Base-by-base conservation (phyloP, 768 basidiomycete genomes). In the Tylopilus balloui region DNA sequence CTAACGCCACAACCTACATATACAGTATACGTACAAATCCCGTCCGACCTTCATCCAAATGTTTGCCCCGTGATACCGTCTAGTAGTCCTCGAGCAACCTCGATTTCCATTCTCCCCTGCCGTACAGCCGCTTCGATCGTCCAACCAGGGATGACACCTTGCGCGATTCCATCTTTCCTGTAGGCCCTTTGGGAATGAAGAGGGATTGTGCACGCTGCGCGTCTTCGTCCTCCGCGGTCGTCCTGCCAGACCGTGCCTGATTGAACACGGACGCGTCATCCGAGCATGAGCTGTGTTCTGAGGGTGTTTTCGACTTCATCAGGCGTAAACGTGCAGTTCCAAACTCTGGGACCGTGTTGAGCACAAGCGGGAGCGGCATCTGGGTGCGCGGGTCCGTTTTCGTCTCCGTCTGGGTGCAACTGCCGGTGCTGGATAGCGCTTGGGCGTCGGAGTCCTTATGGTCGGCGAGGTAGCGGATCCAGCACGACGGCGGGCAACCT, bases 101-200 rank as follows among this genome's bases (percentile, higher is more conserved):
- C 29, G 50, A 51, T 36, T 50, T 50, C 57, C 54, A 37, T 27
- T 39, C 49, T 12, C 52, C 44, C 19, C 35, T 42, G 11, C 48
- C 47, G 15, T 49, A 45, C 31, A 45, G 19, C 44, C 58, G 27
- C 20, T 36, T 53, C 34, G 14, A 39, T 21, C 32, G 39, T 20
- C 29, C 14, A 25, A 14, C 17, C 19, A 19, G 20, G 8, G 39
- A 8, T 4, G 34, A 24, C 7, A 17, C 15, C 6, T 38, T n/a
- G 31, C 21, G 50, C 25, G 19, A 17, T 34, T 11, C 45, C 9
- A 9, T 21, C 21, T 25, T 23, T 10, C 15, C 15, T 43, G 25
- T 10, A 1, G 29, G 8, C 17, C 1, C 10, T 15, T 8, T 8
- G 9, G 28, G 11, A 7, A 8, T 21, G 24, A 23, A 17, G 11